phyloP scores from a whole-genome alignment of 2,329 filamentous ascomycete species.

The Cladosporium halotolerans region DNA sequence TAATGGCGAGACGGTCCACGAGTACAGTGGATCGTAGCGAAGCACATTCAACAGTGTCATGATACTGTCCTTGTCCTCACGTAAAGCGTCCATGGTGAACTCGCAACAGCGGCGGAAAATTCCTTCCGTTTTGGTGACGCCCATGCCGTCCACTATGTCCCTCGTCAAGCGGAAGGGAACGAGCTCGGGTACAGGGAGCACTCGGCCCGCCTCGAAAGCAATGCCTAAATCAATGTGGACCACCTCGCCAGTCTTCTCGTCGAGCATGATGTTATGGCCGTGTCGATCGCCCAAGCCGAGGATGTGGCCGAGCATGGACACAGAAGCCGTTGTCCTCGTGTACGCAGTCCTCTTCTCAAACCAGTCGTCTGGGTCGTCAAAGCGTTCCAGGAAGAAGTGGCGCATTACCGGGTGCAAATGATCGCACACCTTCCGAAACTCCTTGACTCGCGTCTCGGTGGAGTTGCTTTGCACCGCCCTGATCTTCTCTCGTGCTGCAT shows the following conservation, averaged over 20 bases:
- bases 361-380: conserved; percentile 92
- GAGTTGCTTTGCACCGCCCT: conserved; percentile 60
- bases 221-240: conserved; percentile 97
- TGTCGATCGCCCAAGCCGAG: conserved; percentile 90
- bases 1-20: conserved; percentile 78
- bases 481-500: conserved; percentile 73
- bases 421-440: conserved; percentile 71
- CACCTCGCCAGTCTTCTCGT: conserved; percentile 82
- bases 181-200: conserved; percentile 91
- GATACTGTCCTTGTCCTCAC: conserved; percentile 93
- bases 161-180: conserved; percentile 92
- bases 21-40: conserved; percentile 95
- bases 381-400: conserved; percentile 96
- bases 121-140: conserved; percentile 87
- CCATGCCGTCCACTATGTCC: conserved; percentile 96
- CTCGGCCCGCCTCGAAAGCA: conserved; percentile 90
- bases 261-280: conserved; percentile 92
- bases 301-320: conserved; percentile 85
- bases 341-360: conserved; percentile 85
- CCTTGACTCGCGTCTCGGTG: conserved; percentile 63
- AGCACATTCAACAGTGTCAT: conserved; percentile 98
- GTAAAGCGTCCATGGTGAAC: conserved; percentile 87
- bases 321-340: conserved; percentile 85
- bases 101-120: conserved; percentile 98
- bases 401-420: conserved; percentile 88